Evolutionary conservation across 2,329 filamentous ascomycete genomes (phyloP).

Genomic region (Pseudocercospora pini-densiflorae): DNA sequence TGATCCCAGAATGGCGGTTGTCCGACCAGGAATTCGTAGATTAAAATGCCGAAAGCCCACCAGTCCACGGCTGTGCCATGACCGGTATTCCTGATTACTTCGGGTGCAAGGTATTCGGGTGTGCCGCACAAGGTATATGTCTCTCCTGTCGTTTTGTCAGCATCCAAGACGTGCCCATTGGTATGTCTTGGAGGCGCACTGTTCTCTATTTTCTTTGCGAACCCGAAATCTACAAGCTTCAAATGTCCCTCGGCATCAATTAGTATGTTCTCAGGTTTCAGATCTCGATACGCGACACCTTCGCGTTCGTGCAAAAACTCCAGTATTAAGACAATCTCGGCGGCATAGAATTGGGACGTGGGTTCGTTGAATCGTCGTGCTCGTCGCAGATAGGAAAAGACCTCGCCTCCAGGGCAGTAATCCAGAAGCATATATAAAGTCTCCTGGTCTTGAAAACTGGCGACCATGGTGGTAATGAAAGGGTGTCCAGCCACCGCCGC

Average conservation of each 20-base stretch:
- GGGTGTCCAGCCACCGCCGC: slow-evolving; percentile 78
- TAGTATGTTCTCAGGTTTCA: slow-evolving; percentile 83
- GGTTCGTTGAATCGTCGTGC: slow-evolving; percentile 78
- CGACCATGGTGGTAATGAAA: slow-evolving; percentile 79
- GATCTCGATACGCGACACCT: slow-evolving; percentile 78
- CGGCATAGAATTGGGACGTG: slow-evolving; percentile 79
- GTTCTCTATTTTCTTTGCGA: slow-evolving; percentile 76
- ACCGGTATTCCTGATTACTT: slow-evolving; percentile 82
- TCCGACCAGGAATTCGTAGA: slow-evolving; percentile 83
- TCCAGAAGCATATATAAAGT: slow-evolving; percentile 83
- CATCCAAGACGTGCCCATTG: slow-evolving; percentile 14
- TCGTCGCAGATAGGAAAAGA: slow-evolving; percentile 81
- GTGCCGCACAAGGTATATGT: slow-evolving; percentile 85
- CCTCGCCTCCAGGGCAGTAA: slow-evolving; percentile 81
- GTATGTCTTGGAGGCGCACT: slow-evolving; percentile 43
- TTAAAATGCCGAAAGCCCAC: slow-evolving; percentile 84
- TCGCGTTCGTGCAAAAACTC: slow-evolving; percentile 80
- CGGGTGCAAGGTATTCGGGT: slow-evolving; percentile 81
- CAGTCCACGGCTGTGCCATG: slow-evolving; percentile 77
- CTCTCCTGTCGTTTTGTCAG: slow-evolving; percentile 55
- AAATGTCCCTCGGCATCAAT: slow-evolving; percentile 79
- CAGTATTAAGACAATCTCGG: slow-evolving; percentile 80
- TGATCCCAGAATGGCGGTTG: slow-evolving; percentile 88
- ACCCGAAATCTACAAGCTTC: slow-evolving; percentile 84
- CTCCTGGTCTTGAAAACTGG: slow-evolving; percentile 78